A percentile compares a stretch with the other conserved stretches of the same genome.
phyloP scores from a whole-genome alignment of 257 asterid species.

The Jaltomata sinuosa region DNA sequence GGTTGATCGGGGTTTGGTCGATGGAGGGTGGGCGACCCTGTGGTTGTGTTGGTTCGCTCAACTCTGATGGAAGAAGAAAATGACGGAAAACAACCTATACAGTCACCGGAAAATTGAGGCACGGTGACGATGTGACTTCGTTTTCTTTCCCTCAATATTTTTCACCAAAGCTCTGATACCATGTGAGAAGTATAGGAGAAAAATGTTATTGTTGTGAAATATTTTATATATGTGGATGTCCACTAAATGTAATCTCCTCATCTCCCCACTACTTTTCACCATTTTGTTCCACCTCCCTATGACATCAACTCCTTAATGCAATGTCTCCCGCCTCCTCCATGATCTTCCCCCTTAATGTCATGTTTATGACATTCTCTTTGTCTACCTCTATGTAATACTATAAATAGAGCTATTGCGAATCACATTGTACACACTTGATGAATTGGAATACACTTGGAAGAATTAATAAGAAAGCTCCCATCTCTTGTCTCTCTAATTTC shows the following conservation, averaged over 20 bases:
- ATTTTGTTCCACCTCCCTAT: neutral
- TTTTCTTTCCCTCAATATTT: neutral
- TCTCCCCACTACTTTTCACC: neutral
- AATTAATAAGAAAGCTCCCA: no score
- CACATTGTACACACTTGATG: no score
- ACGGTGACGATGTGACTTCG: neutral
- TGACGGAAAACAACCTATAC: no score
- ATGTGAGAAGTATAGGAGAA: neutral
- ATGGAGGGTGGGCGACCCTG: neutral
- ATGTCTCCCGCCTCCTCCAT: neutral
- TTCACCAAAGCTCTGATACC: neutral
- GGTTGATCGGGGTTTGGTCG: neutral
- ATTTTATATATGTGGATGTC: neutral
- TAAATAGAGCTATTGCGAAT: no score
- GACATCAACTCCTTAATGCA: neutral
- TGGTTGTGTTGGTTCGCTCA: neutral
- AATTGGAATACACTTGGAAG: no score
- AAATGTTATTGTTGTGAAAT: neutral
- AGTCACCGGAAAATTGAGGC: neutral
- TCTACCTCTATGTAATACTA: no score
- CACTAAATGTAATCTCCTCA: neutral
- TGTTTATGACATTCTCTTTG: no score
- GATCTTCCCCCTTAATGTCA: no score
- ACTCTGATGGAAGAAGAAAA: neutral
- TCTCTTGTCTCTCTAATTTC: no score